Base-by-base conservation (phyloP, 495 filamentous ascomycete species). In the Hyaloscypha bicolor region DNA sequence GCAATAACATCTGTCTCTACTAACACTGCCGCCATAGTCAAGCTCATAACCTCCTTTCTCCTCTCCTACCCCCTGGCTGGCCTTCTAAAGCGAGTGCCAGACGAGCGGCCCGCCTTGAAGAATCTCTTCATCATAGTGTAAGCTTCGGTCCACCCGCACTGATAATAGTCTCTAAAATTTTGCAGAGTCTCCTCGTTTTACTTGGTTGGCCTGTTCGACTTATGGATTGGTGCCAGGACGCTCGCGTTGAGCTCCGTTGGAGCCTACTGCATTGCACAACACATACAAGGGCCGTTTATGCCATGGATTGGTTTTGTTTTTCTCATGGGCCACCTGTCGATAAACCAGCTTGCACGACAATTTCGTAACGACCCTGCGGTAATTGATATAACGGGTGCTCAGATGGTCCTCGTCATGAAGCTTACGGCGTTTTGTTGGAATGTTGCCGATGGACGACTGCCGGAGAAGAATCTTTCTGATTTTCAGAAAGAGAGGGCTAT, bases 371-470 rank as follows among this genome's bases (percentile, higher is more conserved):
- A 87, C 58, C 85, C 90, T 1, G 78, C 83, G 62, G 76, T 80
- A 9, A 81, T 97, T 51, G 95, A 99, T 77, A 94, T 99, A 71
- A 97, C 94, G 19, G 93, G 93, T 59, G 94, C 95, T 0, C 95
- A 99, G 78, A 99, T 99, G 95, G 95, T 99, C 14, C 76, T 98
- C 68, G 88, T 97, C 62, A 99, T 99, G 94, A 99, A 98, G 81
- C 90, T 98, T n/a, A 90, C 87, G 11, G 88, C 94, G 30, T 99
- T 98, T 76, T 96, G 93, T 81, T 99, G 95, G 95, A 97, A 97
- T 74, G 89, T 98, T 25, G 90, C 93, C 70, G 95, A 99, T 78
- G 95, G 96, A 32, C 86, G 86, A 61, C 79, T 94, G 37, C 88
- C 93, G 12, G 86, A 91, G 32, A 83, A 89, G 33, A 88, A 93